phyloP scores from a whole-genome alignment of 2,329 filamentous ascomycete species.

The Alternaria novae-zelandiae region DNA sequence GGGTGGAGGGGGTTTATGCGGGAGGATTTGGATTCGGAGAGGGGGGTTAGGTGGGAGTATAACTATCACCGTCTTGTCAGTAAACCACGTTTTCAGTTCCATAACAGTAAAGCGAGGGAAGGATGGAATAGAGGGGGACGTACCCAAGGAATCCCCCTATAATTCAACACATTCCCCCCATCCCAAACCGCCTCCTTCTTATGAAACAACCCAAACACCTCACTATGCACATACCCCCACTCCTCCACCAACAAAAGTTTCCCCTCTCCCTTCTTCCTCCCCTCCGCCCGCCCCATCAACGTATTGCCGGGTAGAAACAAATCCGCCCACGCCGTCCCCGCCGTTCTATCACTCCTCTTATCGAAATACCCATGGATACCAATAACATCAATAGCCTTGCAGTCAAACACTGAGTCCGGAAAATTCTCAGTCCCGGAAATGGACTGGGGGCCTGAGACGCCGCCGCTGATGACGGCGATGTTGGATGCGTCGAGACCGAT shows the following conservation, averaged over 20 bases:
- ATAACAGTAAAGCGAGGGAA: too few relatives aligned
- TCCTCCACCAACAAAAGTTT: conserved; percentile 46
- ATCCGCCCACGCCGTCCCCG: conserved; percentile 43
- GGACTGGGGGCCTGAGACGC: conserved; percentile 40
- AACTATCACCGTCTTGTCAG: too few relatives aligned
- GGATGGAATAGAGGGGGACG: neutral
- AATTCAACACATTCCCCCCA: conserved; percentile 44
- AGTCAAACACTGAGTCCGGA: conserved; percentile 41
- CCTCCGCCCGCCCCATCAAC: conserved; percentile 34
- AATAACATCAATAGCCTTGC: conserved; percentile 43
- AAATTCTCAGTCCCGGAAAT: conserved; percentile 37
- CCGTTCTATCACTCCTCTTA: conserved; percentile 28
- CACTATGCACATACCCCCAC: conserved; percentile 37
- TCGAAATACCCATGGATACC: conserved; percentile 44
- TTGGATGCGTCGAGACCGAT: conserved; percentile 33
- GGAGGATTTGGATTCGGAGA: conserved; percentile 30
- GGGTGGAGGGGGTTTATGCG: conserved; percentile 32
- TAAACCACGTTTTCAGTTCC: too few relatives aligned
- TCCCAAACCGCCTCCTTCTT: conserved; percentile 45
- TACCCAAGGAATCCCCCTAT: conserved; percentile 48
- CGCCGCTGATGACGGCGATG: conserved; percentile 46
- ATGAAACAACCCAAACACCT: conserved; percentile 29
- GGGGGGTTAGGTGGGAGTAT: conserved; percentile 27
- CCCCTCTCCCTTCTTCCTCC: conserved; percentile 27
- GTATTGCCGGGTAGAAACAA: conserved; percentile 45